phyloP scores from a whole-genome alignment of 768 basidiomycete species.

The Russula emetica region DNA sequence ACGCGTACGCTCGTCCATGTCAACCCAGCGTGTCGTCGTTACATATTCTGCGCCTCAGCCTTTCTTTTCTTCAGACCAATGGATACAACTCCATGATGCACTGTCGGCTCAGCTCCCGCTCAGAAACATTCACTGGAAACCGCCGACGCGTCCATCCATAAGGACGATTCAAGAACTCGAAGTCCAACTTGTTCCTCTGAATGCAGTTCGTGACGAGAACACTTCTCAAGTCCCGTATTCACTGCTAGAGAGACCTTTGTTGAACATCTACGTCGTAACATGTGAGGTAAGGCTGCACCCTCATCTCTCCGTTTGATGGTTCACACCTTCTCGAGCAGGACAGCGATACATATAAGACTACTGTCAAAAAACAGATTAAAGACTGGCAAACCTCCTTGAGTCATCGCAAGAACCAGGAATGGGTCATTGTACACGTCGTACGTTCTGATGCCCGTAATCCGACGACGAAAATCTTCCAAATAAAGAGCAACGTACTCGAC shows the following conservation, averaged over 20 bases:
- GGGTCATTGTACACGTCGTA: conserved; percentile 86
- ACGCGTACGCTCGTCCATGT: conserved; percentile 28
- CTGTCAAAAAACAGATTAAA: conserved; percentile 80
- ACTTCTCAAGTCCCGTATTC: conserved; percentile 72
- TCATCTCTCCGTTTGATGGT: conserved; percentile 22
- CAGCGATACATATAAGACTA: conserved; percentile 70
- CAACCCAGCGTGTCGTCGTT: conserved; percentile 54
- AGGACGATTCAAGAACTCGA: conserved; percentile 89
- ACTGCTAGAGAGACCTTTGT: conserved; percentile 78
- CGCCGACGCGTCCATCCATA: conserved; percentile 60
- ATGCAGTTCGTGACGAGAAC: conserved; percentile 65
- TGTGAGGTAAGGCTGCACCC: conserved; percentile 67
- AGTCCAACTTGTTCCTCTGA: conserved; percentile 65
- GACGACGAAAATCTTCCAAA: conserved; percentile 70
- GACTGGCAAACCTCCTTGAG: conserved; percentile 78
- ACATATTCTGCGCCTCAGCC: conserved; percentile 62
- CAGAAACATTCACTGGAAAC: conserved; percentile 91
- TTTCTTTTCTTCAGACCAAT: conserved; percentile 66
- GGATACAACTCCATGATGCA: conserved; percentile 63
- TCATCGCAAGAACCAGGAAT: conserved; percentile 81
- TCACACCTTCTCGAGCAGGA: conserved; percentile 39
- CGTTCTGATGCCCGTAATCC: conserved; percentile 60
- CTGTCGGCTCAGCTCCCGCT: conserved; percentile 75
- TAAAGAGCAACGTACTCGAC: conserved; percentile 81
- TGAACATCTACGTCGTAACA: conserved; percentile 80